phyloP scores from a whole-genome alignment of 2,329 filamentous ascomycete genomes.

The Ophiostoma novo-ulmi region DNA sequence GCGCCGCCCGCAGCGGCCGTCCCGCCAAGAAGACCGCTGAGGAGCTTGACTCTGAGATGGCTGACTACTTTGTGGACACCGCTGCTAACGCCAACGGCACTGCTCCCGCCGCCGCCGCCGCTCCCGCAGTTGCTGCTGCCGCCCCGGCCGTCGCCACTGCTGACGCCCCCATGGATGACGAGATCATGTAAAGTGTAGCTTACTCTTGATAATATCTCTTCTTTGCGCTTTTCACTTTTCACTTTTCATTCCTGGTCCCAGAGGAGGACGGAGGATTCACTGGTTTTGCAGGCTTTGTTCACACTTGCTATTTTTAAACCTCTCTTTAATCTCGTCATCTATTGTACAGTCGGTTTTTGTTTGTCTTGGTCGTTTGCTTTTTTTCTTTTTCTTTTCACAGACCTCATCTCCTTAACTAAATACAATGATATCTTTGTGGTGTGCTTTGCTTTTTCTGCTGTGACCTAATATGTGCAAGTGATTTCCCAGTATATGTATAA shows the following conservation, averaged over 20 bases:
- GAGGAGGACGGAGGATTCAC: neutral
- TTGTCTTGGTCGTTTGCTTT: slow-evolving; percentile 6
- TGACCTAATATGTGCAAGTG: neutral
- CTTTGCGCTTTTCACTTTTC: neutral
- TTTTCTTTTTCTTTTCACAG: slow-evolving; percentile 6
- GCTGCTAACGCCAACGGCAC: slow-evolving; percentile 39
- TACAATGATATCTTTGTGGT: slow-evolving; percentile 4
- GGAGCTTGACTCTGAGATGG: slow-evolving; percentile 96
- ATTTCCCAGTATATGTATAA: neutral
- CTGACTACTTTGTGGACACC: slow-evolving; percentile 73
- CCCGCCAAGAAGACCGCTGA: slow-evolving; percentile 83
- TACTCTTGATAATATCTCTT: neutral
- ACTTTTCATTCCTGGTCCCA: neutral
- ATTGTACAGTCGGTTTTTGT: neutral
- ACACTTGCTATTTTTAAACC: neutral
- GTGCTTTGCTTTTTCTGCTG: neutral
- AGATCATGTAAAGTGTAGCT: slow-evolving; percentile 46
- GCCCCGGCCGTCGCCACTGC: slow-evolving; percentile 42
- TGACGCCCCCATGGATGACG: slow-evolving; percentile 63
- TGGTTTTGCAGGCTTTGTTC: neutral
- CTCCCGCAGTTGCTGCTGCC: slow-evolving; percentile 38
- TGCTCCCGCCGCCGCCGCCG: slow-evolving; percentile 37
- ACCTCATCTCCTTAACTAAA: slow-evolving; percentile 5
- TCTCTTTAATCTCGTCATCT: neutral
- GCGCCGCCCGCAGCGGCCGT: slow-evolving; percentile 51